Base-by-base conservation (phyloP, 192 early-diverging fungal genomes). In the Backusella luteola region DNA sequence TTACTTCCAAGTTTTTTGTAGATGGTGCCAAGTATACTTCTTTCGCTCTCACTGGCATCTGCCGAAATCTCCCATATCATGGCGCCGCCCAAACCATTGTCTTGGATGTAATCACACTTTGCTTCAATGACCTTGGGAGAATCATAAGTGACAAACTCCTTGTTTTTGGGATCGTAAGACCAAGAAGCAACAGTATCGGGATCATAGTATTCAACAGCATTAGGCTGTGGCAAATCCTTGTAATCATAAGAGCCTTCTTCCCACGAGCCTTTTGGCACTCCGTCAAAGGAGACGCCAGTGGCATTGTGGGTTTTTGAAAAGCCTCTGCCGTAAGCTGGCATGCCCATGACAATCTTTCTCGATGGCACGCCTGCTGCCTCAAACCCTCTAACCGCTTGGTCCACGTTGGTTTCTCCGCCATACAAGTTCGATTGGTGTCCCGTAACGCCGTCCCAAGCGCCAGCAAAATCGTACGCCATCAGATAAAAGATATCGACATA, bases 201-300 rank as follows among this genome's bases (percentile, higher is more conserved):
- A 77, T 98, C 96, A 90, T 93, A 94, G 72, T 92, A 88, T 38
- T 93, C 89, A 4, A 79, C 75, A 32, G 92, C 90, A 21, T 88
- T 89, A 12, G 88, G 82, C 4, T 78, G 71, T 14, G 92, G 93
- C 74, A 99, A 81, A 12, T 85, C 77, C 83, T 96, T 97, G 84
- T 94, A 99, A 79, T 99, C 98, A 80, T 91, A 93, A 35, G 94
- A 89, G 2, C 98, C 98, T 53, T 91, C 81, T 80, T 99, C 98
- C 95, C 96, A 97, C 4, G 90, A 90, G 34, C 94, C 94, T 52
- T 89, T 80, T 7, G 92, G 90, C n/a, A 92, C 84, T 14, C 96
- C 96, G 6, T 79, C 74, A 67, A 91, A 95, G 36, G 85, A 68
- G 21, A 85, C 79, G 1, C 90, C 90, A 3, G 93, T 80, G 1